Evolutionary conservation across 306 rosid genomes (phyloP).

Genomic region (Lotus japonicus): DNA sequence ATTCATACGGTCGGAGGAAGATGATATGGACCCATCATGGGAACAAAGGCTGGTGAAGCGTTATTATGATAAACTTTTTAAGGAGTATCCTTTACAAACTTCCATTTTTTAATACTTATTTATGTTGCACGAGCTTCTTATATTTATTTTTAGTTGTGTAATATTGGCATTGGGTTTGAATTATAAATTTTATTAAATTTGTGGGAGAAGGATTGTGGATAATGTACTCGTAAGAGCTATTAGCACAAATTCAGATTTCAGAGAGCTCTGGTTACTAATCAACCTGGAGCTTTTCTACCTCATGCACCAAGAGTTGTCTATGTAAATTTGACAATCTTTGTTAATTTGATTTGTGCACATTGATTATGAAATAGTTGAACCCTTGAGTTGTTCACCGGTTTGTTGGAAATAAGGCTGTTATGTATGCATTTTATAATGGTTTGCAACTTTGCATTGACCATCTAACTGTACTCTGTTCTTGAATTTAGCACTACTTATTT

Average conservation of each 20-base stretch:
- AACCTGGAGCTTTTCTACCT: not conserved
- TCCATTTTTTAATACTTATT: not conserved
- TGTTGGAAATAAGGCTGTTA: not conserved
- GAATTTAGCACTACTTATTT: conserved; percentile 7
- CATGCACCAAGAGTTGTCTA: not conserved
- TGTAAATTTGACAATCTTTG: not conserved
- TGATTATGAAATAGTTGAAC: not conserved
- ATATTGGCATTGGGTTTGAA: not conserved
- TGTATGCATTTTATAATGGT: not conserved
- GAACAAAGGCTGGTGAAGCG: conserved; percentile 97
- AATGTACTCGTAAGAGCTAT: not conserved
- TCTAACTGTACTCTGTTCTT: not conserved
- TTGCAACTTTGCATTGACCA: not conserved
- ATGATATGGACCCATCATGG: conserved; percentile 87
- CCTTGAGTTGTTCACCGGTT: not conserved
- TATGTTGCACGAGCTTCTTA: conserved; percentile 3
- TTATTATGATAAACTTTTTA: conserved; percentile 85
- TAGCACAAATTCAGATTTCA: conserved; percentile 4
- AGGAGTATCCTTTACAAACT: conserved; percentile 79
- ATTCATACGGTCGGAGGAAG: conserved; percentile 92
- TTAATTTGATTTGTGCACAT: conserved; percentile 5
- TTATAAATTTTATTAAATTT: not conserved
- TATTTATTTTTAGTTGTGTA: not conserved
- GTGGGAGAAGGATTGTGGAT: not conserved
- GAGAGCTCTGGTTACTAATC: not conserved